Percentiles rank a stretch among this genome's conserved stretches.
Conservation (phyloP, 345 rosid genomes). For the Leavenworthia alabamica region DNA sequence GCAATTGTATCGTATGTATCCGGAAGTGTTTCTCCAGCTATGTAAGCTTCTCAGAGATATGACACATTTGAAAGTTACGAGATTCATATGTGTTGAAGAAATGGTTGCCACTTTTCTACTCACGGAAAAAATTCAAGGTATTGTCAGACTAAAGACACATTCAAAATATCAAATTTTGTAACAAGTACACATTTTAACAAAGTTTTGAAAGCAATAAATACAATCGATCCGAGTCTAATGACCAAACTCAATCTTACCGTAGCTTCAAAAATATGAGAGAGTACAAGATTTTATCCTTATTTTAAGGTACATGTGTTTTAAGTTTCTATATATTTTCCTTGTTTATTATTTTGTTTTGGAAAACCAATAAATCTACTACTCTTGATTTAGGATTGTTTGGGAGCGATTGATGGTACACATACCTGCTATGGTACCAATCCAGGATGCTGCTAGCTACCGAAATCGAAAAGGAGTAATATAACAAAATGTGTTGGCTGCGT, state of each 20-base stretch:
- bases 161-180: background rate
- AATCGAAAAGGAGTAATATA: background rate
- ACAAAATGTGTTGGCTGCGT: background rate
- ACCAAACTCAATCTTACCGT: background rate
- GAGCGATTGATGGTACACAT: conserved; percentile 6
- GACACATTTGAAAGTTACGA: background rate
- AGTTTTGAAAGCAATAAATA: background rate
- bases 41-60: background rate
- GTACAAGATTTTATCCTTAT: background rate
- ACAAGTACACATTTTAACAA: background rate
- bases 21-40: background rate
- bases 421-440: background rate
- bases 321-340: background rate
- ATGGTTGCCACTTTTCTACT: too few relatives aligned
- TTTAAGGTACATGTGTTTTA: background rate
- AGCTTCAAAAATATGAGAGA: background rate
- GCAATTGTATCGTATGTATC: background rate
- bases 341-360: background rate
- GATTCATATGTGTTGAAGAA: too few relatives aligned
- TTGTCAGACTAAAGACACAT: too few relatives aligned
- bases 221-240: background rate
- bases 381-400: background rate
- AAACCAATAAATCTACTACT: background rate
- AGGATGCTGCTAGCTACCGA: background rate
- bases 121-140: too few relatives aligned